Evolutionary conservation across 768 basidiomycete genomes (phyloP).

Genomic region (Lactifluus rugatus): DNA sequence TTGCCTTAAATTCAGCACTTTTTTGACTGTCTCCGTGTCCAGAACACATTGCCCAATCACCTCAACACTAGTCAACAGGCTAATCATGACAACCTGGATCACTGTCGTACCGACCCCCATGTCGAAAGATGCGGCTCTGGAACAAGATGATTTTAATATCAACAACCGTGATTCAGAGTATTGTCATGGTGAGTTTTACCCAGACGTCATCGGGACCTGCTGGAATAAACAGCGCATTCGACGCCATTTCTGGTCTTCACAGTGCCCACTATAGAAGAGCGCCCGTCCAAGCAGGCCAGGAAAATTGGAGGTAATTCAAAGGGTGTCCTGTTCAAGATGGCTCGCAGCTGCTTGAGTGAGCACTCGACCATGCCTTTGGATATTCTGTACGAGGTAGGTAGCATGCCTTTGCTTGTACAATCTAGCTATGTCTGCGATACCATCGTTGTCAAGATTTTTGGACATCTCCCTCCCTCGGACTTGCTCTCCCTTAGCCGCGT

Average conservation of each 20-base stretch:
- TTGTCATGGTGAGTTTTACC: not conserved
- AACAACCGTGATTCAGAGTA: not conserved
- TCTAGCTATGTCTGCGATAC: not conserved
- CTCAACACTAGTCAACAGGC: no score
- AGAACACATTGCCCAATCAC: no score
- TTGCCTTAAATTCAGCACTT: no score
- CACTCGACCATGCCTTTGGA: slow-evolving; percentile 23
- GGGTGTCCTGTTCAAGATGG: not conserved
- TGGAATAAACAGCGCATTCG: not conserved
- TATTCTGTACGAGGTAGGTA: slow-evolving; percentile 23
- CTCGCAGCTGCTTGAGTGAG: slow-evolving; percentile 7
- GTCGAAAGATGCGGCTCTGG: no score
- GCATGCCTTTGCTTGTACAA: not conserved
- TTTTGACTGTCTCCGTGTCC: no score
- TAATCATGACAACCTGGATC: no score
- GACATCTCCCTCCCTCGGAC: slow-evolving; percentile 26
- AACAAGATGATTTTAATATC: not conserved
- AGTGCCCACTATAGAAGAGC: not conserved
- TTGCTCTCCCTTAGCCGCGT: slow-evolving; percentile 26
- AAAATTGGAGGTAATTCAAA: not conserved
- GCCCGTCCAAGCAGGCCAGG: not conserved
- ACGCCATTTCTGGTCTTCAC: not conserved
- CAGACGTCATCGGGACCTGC: not conserved
- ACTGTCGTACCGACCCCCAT: no score
- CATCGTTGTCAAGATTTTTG: slow-evolving; percentile 22